A percentile compares a stretch with the other conserved stretches of the same genome.
These are phyloP conservation scores for Phytopythium montanum DNA, from an alignment of 352 stramenopile genomes.

Conservation along the genomic window DNA sequence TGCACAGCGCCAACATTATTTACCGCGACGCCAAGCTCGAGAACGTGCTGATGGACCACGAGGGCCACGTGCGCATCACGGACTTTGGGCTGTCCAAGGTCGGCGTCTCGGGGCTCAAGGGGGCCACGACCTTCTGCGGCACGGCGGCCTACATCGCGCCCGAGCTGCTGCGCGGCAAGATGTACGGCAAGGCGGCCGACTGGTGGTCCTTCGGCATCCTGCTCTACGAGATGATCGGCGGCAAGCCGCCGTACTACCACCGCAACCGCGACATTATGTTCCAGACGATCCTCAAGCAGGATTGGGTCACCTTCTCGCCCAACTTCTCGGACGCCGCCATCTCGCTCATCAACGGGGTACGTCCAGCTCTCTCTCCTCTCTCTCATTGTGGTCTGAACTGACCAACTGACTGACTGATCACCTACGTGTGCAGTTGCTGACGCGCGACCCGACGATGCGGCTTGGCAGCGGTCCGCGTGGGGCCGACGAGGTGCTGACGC, in stretches of 20 bases:
- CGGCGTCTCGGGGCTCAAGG: slow-evolving; percentile 79
- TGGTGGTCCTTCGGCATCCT: slow-evolving; percentile 95
- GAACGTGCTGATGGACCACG: slow-evolving; percentile 94
- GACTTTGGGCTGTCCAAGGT: slow-evolving; percentile 95
- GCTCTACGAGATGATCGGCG: slow-evolving; percentile 96
- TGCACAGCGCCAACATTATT: slow-evolving; percentile 95
- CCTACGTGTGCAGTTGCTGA: slow-evolving; percentile 83
- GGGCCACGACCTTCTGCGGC: slow-evolving; percentile 91
- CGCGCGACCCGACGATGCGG: slow-evolving; percentile 92
- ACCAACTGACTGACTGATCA: slow-evolving; percentile 7
- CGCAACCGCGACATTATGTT: slow-evolving; percentile 92
- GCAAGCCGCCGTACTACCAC: slow-evolving; percentile 89
- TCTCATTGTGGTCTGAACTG: slow-evolving; percentile 5
- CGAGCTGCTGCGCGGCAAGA: slow-evolving; percentile 86
- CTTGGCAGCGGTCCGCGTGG: slow-evolving; percentile 92
- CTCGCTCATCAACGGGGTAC: slow-evolving; percentile 91
- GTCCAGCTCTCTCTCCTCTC: slow-evolving; percentile 22
- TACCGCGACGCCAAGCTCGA: slow-evolving; percentile 95
- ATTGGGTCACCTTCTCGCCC: slow-evolving; percentile 94
- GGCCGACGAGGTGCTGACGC: slow-evolving; percentile 87
- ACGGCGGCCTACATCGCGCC: slow-evolving; percentile 93
- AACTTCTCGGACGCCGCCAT: slow-evolving; percentile 90
- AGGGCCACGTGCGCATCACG: slow-evolving; percentile 93
- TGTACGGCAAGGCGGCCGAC: slow-evolving; percentile 91
- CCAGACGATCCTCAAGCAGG: slow-evolving; percentile 89